Evolutionary conservation across 2,329 filamentous ascomycete genomes (phyloP).

Genomic region (Pyrenophora teres): DNA sequence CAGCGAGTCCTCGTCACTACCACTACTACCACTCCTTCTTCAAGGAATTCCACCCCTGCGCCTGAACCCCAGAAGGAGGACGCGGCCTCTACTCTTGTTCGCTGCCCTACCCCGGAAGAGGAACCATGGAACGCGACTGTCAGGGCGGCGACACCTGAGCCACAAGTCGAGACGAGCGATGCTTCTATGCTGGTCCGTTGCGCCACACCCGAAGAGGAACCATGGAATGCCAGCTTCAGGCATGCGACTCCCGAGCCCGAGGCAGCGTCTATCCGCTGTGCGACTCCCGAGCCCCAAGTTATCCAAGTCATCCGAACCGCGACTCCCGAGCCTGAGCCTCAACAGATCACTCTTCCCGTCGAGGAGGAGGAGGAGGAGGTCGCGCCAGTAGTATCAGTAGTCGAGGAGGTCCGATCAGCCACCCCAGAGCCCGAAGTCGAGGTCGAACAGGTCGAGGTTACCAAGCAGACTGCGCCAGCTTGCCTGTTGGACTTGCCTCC

Average conservation of each 20-base stretch:
- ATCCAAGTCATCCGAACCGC: not conserved
- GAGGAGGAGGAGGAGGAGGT: not conserved
- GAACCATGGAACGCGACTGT: conserved; percentile 11
- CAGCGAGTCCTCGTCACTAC: conserved; percentile 11
- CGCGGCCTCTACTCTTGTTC: conserved; percentile 6
- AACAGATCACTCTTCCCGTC: not conserved
- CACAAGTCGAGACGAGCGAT: not conserved
- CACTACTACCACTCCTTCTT: conserved; percentile 4
- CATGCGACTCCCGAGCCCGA: not conserved
- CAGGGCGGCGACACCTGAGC: not conserved
- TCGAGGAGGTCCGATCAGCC: not conserved
- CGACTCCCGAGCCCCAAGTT: conserved; percentile 1
- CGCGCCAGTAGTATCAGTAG: not conserved
- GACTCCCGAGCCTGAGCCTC: not conserved
- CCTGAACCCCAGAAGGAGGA: not conserved
- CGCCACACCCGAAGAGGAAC: conserved; percentile 10
- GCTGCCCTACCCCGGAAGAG: conserved; percentile 9
- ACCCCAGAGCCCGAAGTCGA: not conserved
- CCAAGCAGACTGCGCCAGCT: conserved; percentile 7
- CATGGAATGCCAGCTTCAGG: conserved; percentile 8
- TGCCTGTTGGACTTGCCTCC: conserved; percentile 12
- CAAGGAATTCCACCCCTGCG: not conserved
- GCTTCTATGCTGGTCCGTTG: conserved; percentile 9
- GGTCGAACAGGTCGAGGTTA: not conserved
- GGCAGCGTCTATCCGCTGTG: not conserved